Evolutionary conservation across 139 green algal species (phyloP).

Genomic region (Volvox africanus): DNA sequence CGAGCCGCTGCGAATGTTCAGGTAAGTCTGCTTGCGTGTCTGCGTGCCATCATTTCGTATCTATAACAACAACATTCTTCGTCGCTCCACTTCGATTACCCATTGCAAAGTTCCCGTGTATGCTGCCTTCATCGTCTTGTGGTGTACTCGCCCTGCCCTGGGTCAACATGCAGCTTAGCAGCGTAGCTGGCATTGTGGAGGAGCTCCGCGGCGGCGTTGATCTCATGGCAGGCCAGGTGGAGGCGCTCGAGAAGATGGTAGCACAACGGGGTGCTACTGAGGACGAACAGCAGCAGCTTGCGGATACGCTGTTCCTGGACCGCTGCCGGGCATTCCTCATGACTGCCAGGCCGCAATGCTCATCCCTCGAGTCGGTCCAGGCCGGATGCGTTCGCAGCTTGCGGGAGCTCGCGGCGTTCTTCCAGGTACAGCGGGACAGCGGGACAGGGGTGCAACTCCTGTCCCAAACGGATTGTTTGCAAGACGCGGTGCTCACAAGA

Average conservation of each 20-base stretch:
- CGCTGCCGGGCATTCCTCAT: constrained; percentile 21
- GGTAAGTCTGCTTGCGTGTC: too few relatives aligned
- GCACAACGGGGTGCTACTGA: background rate
- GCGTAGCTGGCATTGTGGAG: constrained; percentile 61
- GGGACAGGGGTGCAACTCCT: too few relatives aligned
- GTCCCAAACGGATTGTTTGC: too few relatives aligned
- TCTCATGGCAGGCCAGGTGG: constrained; percentile 50
- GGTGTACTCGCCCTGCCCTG: too few relatives aligned
- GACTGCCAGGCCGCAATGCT: background rate
- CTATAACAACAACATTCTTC: too few relatives aligned
- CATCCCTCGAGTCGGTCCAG: background rate
- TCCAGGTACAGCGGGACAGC: constrained; percentile 26
- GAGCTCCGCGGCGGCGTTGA: constrained; percentile 63
- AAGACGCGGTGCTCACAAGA: too few relatives aligned
- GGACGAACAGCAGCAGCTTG: background rate
- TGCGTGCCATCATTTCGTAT: too few relatives aligned
- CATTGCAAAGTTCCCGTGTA: too few relatives aligned
- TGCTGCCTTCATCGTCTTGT: too few relatives aligned
- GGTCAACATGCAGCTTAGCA: constrained; percentile 58
- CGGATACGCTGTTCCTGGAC: constrained; percentile 27
- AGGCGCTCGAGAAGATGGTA: background rate
- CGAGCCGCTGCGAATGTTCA: constrained; percentile 72
- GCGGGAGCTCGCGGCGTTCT: constrained; percentile 2
- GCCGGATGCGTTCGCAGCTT: background rate
- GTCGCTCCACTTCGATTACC: too few relatives aligned